Evolutionary conservation across 371 early-diverging fungal genomes (phyloP).

Genomic region (Phascolomyces articulosus): DNA sequence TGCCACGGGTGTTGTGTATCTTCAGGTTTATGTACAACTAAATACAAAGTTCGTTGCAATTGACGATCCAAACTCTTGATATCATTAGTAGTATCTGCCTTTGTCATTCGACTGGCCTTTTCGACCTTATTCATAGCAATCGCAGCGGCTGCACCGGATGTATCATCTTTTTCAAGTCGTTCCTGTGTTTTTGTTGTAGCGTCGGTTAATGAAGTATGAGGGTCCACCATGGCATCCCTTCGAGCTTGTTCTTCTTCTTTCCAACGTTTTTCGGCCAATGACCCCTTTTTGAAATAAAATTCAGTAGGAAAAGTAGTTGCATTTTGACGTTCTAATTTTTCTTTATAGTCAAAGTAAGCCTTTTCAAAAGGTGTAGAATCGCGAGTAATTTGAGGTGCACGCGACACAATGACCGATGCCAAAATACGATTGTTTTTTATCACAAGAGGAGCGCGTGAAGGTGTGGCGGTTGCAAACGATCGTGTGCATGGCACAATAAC

Average conservation of each 20-base stretch:
- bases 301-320: slow-evolving; percentile 75
- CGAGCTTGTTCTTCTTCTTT: slow-evolving; percentile 59
- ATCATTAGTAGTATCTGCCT: slow-evolving; percentile 72
- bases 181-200: slow-evolving; percentile 31
- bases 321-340: slow-evolving; percentile 66
- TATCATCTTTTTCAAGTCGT: slow-evolving; percentile 49
- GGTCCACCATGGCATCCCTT: slow-evolving; percentile 38
- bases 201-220: slow-evolving; percentile 31
- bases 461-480: slow-evolving; percentile 11
- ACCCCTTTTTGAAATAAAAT: slow-evolving; percentile 92
- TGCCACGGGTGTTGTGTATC: slow-evolving; percentile 64
- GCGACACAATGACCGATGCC: slow-evolving; percentile 77
- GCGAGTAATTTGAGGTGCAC: slow-evolving; percentile 81
- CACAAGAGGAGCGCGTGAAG: slow-evolving; percentile 22
- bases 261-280: slow-evolving; percentile 77
- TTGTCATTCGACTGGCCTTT: slow-evolving; percentile 58
- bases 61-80: slow-evolving; percentile 75
- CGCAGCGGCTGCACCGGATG: too few species aligned
- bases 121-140: slow-evolving; percentile 37
- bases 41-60: slow-evolving; percentile 72
- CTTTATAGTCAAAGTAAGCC: slow-evolving; percentile 78
- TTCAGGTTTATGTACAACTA: slow-evolving; percentile 67
- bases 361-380: slow-evolving; percentile 74
- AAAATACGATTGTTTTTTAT: slow-evolving; percentile 51
- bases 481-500: background rate